Percentiles rank a stretch among this genome's conserved stretches.
These are phyloP conservation scores for Spergularia bocconei DNA, from an alignment of 148 eudicot species.

Conservation along the genomic window DNA sequence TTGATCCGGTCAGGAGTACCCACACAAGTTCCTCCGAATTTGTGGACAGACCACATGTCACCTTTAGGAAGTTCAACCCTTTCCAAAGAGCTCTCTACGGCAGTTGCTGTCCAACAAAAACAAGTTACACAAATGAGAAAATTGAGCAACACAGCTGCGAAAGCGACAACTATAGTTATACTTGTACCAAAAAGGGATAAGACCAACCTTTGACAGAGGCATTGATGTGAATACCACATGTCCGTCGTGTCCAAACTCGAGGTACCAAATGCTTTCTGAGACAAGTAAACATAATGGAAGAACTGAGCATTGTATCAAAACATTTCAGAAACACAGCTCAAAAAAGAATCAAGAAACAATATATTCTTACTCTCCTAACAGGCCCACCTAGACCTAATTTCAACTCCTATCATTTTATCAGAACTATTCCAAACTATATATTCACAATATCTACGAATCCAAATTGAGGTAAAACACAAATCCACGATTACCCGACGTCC, in stretches of 20 bases:
- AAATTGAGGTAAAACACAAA: neutral
- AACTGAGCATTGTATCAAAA: neutral
- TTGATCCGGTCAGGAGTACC: conserved; percentile 78
- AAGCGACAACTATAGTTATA: neutral
- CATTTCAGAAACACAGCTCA: neutral
- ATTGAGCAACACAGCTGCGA: neutral
- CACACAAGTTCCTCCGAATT: conserved; percentile 99
- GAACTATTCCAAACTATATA: neutral
- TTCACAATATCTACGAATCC: neutral
- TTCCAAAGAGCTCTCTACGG: conserved; percentile 41
- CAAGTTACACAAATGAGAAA: conserved; percentile 9
- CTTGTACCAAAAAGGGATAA: neutral
- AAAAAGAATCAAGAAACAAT: neutral
- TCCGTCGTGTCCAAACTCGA: conserved; percentile 11
- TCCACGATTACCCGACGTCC: too few species aligned
- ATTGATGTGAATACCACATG: conserved; percentile 9
- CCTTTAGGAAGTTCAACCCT: conserved; percentile 56
- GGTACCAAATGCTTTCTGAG: conserved; percentile 26
- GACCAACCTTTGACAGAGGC: conserved; percentile 29
- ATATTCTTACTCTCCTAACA: neutral
- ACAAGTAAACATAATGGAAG: neutral
- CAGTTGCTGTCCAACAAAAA: conserved; percentile 41
- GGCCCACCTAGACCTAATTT: neutral
- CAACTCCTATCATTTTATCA: neutral
- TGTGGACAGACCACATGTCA: conserved; percentile 88